Base-by-base conservation (phyloP, 1,284 basidiomycete species). In the Ceratobasidium sp. region DNA sequence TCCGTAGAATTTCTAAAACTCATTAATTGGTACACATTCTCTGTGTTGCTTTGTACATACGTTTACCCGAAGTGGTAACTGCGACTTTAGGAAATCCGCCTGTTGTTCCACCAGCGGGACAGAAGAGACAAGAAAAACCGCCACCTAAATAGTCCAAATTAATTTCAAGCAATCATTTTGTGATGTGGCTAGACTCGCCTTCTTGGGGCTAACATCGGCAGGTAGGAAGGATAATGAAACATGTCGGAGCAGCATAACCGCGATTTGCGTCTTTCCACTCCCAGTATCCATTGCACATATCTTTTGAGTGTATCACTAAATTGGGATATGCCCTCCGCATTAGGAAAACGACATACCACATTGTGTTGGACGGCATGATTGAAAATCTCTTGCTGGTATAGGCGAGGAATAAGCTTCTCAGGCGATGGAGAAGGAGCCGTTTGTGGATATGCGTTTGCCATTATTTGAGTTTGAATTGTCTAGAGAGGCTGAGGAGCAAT, bases 21-120 rank as follows among this genome's bases (percentile, higher is more conserved):
- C 18, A 28, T 34, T 21, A 72, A 21, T 64, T 26, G 36, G 43
- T 16, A 28, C 16, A 16, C n/a, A n/a, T n/a, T n/a, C n/a, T n/a
- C n/a, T n/a, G n/a, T n/a, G n/a, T n/a, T n/a, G n/a, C n/a, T n/a
- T n/a, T n/a, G 12, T 28, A 50, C 55, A 5, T n/a, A 72, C 71
- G 26, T 58, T 86, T 85, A 34, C 94, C 79, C 0, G 87, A 83
- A 0, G 90, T 90, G 74, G 91, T 85, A 65, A 83, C 81, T n/a
- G 83, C 78, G 74, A 94, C 86, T 74, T 89, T 58, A 53, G n/a
- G 28, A 41, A 92, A 43, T 85, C 81, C 16, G 86, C 87, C 78
- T 95, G 93, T 77, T 95, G 93, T 75, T 91, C 86, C 16, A 93
- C 93, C 16, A 95, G 84, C 0, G 92, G 85, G 1, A 93, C 92